A percentile compares a stretch with the other conserved stretches of the same genome.
phyloP scores from a whole-genome alignment of 768 basidiomycete genomes.

The Boletus tomentosulus region DNA sequence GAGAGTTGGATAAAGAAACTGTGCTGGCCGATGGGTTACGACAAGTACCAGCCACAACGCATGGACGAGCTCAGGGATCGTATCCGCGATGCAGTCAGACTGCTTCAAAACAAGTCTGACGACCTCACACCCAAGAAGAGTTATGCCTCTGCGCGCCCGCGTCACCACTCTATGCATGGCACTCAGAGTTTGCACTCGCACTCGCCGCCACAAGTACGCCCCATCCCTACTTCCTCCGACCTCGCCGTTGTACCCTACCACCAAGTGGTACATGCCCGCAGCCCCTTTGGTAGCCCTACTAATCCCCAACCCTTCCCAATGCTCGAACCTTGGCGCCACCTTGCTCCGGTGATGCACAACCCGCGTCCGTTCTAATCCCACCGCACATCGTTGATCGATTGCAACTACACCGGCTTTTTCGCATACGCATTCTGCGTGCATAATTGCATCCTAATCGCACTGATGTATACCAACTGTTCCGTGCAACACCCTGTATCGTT shows the following conservation, averaged over 20 bases:
- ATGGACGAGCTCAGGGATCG: slow-evolving; percentile 45
- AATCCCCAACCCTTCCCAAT: slow-evolving; percentile 1
- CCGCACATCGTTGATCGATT: slow-evolving; percentile 11
- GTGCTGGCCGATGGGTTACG: slow-evolving; percentile 65
- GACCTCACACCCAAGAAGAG: slow-evolving; percentile 5
- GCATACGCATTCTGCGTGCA: slow-evolving; percentile 4
- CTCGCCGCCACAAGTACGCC: not conserved
- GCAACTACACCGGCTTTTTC: not conserved
- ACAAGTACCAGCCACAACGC: slow-evolving; percentile 41
- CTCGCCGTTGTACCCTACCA: not conserved
- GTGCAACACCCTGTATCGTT: slow-evolving; percentile 10
- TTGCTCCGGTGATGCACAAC: not conserved
- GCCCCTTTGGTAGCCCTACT: slow-evolving; percentile 7
- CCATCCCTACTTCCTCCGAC: slow-evolving; percentile 1
- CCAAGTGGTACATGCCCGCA: slow-evolving; percentile 1
- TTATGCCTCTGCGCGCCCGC: slow-evolving; percentile 4
- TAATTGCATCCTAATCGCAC: slow-evolving; percentile 1
- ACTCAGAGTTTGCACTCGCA: slow-evolving; percentile 1
- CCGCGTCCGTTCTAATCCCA: slow-evolving; percentile 10
- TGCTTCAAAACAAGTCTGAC: slow-evolving; percentile 18
- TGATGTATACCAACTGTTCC: slow-evolving; percentile 7
- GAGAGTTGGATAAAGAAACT: slow-evolving; percentile 54
- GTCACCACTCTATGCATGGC: slow-evolving; percentile 11
- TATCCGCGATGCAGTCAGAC: slow-evolving; percentile 49
- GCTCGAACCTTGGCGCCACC: slow-evolving; percentile 23